Percentiles rank a stretch among this genome's conserved stretches.
Conservation (phyloP, 1,284 basidiomycete species). For the Veloboletus limbatus region DNA sequence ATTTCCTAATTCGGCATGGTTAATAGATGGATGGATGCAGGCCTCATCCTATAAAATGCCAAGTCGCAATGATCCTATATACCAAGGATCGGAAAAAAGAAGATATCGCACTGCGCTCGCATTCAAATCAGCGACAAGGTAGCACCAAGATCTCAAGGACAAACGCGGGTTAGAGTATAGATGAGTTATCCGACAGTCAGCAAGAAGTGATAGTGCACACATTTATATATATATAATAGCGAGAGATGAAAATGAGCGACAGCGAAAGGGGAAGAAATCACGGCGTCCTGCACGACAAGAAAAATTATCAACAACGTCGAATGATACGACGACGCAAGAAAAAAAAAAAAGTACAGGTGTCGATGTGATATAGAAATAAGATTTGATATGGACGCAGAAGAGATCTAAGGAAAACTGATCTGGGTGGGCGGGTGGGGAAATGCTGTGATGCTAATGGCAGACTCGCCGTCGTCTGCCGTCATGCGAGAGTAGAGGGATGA, state of each 20-base stretch:
- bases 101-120: too few species aligned
- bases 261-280: constrained; percentile 10
- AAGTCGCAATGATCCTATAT: too few species aligned
- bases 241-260: constrained; percentile 22
- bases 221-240: constrained; percentile 4
- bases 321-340: not conserved
- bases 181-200: constrained; percentile 2
- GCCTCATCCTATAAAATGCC: too few species aligned
- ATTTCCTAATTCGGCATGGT: too few species aligned
- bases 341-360: constrained; percentile 13
- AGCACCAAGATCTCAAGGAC: not conserved
- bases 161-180: too few species aligned
- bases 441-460: constrained; percentile 27
- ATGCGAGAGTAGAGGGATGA: constrained; percentile 35
- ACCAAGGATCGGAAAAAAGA: too few species aligned
- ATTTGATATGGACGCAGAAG: not conserved
- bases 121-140: too few species aligned
- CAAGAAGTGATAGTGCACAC: constrained; percentile 15
- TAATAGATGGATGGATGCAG: too few species aligned
- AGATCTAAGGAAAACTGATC: constrained; percentile 10
- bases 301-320: constrained; percentile 7
- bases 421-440: constrained; percentile 31
- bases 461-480: constrained; percentile 27
- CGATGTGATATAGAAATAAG: not conserved
- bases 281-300: constrained; percentile 9